Conservation (phyloP, 2,329 filamentous ascomycete species). For the Trichoderma guizhouense region DNA sequence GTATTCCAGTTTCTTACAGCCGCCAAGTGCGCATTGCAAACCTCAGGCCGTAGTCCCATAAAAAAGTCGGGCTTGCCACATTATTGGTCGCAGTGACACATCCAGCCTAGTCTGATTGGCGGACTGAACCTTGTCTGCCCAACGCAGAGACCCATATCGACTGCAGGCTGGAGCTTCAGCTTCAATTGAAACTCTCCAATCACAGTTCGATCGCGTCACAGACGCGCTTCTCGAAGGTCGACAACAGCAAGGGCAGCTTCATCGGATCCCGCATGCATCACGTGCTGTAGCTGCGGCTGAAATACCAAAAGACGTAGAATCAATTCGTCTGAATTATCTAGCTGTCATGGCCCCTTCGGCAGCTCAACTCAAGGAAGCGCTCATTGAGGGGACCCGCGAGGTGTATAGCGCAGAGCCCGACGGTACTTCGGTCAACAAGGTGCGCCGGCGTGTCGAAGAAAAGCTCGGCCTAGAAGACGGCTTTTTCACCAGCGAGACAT, state of each 20-base stretch:
- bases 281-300: background rate
- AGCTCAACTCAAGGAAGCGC: slow-evolving; percentile 43
- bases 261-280: background rate
- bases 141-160: background rate
- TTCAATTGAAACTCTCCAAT: slow-evolving; percentile 12
- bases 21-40: background rate
- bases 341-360: slow-evolving; percentile 40
- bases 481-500: slow-evolving; percentile 48
- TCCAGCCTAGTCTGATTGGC: background rate
- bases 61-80: background rate
- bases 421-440: slow-evolving; percentile 53
- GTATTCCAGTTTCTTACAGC: background rate
- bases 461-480: slow-evolving; percentile 47
- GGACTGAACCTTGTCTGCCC: background rate
- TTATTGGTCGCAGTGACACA: slow-evolving; percentile 1
- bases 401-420: slow-evolving; percentile 45
- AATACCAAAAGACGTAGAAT: background rate
- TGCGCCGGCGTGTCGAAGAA: slow-evolving; percentile 52
- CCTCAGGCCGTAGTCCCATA: slow-evolving; percentile 5
- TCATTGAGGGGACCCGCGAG: slow-evolving; percentile 45
- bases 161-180: background rate
- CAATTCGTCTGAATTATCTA: background rate
- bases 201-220: slow-evolving; percentile 18
- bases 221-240: slow-evolving; percentile 15
- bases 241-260: background rate